A percentile compares a stretch with the other conserved stretches of the same genome.
Conservation (phyloP, 202 grass and related monocot genomes). For the Hordeum pubiflorum region DNA sequence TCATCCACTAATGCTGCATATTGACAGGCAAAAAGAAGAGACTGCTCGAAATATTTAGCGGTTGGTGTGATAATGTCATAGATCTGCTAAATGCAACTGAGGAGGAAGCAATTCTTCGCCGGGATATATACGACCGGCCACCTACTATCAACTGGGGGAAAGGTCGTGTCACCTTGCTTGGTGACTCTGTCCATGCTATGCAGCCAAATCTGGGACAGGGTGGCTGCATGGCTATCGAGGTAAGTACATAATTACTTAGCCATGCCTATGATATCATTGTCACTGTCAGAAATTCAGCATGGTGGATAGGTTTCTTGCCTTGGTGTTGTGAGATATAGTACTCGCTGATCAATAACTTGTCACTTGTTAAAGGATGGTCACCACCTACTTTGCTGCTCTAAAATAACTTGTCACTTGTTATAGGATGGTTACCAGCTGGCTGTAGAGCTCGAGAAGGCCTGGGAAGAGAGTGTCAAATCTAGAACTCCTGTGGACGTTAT, state of each 20-base stretch:
- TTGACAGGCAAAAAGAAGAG: slow-evolving; percentile 70
- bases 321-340: slow-evolving; percentile 7
- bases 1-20: slow-evolving; percentile 1
- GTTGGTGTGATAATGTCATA: slow-evolving; percentile 93
- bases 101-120: slow-evolving; percentile 75
- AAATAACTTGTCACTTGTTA: slow-evolving; percentile 11
- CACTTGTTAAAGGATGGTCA: slow-evolving; percentile 70
- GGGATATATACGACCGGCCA: slow-evolving; percentile 85
- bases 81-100: slow-evolving; percentile 82
- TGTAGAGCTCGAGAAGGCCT: slow-evolving; percentile 87
- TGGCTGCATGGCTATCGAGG: slow-evolving; percentile 99
- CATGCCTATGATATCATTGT: not conserved
- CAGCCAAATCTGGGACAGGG: slow-evolving; percentile 99
- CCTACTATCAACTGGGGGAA: slow-evolving; percentile 85
- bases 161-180: slow-evolving; percentile 91
- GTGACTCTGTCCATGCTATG: slow-evolving; percentile 98
- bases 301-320: not conserved
- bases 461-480: slow-evolving; percentile 62
- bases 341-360: slow-evolving; percentile 4
- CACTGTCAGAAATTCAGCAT: not conserved
- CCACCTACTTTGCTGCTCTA: slow-evolving; percentile 33
- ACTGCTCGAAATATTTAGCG: slow-evolving; percentile 73
- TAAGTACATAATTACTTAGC: slow-evolving; percentile 20
- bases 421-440: slow-evolving; percentile 98
- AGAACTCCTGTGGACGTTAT: slow-evolving; percentile 60